A percentile compares a stretch with the other conserved stretches of the same genome.
phyloP scores from a whole-genome alignment of 768 basidiomycete genomes.

The Mycena rebaudengoi region DNA sequence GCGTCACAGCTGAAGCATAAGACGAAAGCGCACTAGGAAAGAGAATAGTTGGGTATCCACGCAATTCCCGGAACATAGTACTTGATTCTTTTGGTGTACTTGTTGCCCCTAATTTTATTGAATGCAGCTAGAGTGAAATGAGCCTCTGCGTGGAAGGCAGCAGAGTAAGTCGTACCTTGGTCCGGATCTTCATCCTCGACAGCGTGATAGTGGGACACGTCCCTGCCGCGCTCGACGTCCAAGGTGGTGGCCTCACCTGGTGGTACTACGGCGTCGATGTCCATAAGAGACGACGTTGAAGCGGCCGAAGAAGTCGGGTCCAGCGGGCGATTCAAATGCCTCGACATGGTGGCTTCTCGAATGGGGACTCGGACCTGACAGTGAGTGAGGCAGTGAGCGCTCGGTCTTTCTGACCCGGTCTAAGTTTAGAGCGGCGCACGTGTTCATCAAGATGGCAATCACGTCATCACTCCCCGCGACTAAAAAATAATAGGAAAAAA shows the following conservation, averaged over 20 bases:
- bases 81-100: conserved; percentile 56
- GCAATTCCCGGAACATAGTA: conserved; percentile 82
- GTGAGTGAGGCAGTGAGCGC: no score
- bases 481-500: no score
- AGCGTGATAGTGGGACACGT: conserved; percentile 11
- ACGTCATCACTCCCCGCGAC: no score
- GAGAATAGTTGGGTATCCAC: conserved; percentile 84
- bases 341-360: neutral
- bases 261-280: conserved; percentile 43
- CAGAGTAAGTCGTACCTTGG: conserved; percentile 10
- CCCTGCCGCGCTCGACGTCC: conserved; percentile 26
- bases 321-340: conserved; percentile 13
- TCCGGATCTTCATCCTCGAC: conserved; percentile 22
- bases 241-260: conserved; percentile 11
- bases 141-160: neutral
- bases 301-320: conserved; percentile 15
- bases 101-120: conserved; percentile 36
- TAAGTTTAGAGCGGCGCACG: no score
- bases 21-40: conserved; percentile 62
- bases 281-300: conserved; percentile 40
- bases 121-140: conserved; percentile 12
- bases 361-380: no score
- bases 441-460: no score
- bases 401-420: no score
- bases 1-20: neutral